phyloP scores from a whole-genome alignment of 768 basidiomycete species.

The Pulveroboletus sp. region DNA sequence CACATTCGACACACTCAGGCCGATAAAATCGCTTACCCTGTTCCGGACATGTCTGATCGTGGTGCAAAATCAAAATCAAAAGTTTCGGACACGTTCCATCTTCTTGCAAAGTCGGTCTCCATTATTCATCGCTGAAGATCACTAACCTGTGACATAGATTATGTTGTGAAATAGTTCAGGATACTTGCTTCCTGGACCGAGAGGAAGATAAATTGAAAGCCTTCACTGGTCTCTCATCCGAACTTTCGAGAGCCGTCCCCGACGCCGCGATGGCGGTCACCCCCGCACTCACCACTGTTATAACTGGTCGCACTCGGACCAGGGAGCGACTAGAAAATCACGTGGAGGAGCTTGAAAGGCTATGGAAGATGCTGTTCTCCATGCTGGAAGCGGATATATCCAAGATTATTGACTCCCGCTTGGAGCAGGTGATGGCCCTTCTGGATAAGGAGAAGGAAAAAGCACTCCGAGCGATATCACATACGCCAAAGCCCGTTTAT shows the following conservation, averaged over 20 bases:
- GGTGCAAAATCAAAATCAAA: slow-evolving; percentile 7
- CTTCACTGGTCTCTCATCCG: slow-evolving; percentile 46
- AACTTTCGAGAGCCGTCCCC: slow-evolving; percentile 43
- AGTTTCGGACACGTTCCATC: slow-evolving; percentile 34
- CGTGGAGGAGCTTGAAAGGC: slow-evolving; percentile 36
- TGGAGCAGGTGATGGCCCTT: slow-evolving; percentile 33
- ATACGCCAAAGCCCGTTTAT: slow-evolving; percentile 13
- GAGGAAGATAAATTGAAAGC: slow-evolving; percentile 48
- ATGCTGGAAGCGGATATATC: slow-evolving; percentile 40
- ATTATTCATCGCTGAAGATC: slow-evolving; percentile 4
- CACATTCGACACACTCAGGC: slow-evolving; percentile 4
- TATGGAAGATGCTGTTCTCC: slow-evolving; percentile 48
- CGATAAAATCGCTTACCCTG: slow-evolving; percentile 3
- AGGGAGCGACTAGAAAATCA: slow-evolving; percentile 41
- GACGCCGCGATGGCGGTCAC: slow-evolving; percentile 41
- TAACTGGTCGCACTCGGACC: slow-evolving; percentile 39
- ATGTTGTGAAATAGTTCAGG: slow-evolving; percentile 43
- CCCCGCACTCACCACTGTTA: slow-evolving; percentile 44
- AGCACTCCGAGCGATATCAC: slow-evolving; percentile 18
- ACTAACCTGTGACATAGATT: slow-evolving; percentile 33
- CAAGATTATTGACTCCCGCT: slow-evolving; percentile 31
- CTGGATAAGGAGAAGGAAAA: slow-evolving; percentile 32
- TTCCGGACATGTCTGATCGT: slow-evolving; percentile 1
- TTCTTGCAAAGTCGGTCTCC: slow-evolving; percentile 34
- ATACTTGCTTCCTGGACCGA: slow-evolving; percentile 38